Conservation (phyloP, 83 land plant genomes). For the Thuja plicata region DNA sequence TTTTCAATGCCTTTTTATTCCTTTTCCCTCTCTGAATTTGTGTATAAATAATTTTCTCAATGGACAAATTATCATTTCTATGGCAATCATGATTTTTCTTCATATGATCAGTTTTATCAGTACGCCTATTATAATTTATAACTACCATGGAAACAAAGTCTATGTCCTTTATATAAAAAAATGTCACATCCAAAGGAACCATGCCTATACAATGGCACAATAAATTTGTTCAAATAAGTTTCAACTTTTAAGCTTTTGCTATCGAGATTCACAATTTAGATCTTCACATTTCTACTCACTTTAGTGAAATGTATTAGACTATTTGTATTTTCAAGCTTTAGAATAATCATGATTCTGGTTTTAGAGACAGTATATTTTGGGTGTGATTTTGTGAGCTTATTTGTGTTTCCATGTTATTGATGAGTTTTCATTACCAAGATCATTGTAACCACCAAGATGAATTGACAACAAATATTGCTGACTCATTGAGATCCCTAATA, state of each 20-base stretch:
- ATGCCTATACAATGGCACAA: not conserved
- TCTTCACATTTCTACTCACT: not conserved
- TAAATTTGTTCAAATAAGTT: not conserved
- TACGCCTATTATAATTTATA: not conserved
- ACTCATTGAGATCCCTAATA: not conserved
- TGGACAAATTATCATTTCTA: not conserved
- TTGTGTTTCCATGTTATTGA: not conserved
- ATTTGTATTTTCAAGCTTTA: not conserved
- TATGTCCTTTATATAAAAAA: not conserved
- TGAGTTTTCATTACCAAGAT: not conserved
- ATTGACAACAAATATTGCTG: not conserved
- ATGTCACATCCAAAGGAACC: not conserved
- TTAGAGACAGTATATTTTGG: not conserved
- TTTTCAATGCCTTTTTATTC: not conserved
- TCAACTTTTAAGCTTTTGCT: not conserved
- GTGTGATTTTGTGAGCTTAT: not conserved
- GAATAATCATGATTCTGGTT: not conserved
- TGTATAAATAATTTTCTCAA: not conserved
- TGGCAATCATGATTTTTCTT: not conserved
- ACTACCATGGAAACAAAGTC: not conserved
- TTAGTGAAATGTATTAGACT: not conserved
- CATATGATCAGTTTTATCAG: not conserved
- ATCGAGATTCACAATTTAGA: not conserved
- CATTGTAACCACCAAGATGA: not conserved
- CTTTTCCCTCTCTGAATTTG: not conserved